Base-by-base conservation (phyloP, 805 yeast species). In the Ascoidea rubescens region DNA sequence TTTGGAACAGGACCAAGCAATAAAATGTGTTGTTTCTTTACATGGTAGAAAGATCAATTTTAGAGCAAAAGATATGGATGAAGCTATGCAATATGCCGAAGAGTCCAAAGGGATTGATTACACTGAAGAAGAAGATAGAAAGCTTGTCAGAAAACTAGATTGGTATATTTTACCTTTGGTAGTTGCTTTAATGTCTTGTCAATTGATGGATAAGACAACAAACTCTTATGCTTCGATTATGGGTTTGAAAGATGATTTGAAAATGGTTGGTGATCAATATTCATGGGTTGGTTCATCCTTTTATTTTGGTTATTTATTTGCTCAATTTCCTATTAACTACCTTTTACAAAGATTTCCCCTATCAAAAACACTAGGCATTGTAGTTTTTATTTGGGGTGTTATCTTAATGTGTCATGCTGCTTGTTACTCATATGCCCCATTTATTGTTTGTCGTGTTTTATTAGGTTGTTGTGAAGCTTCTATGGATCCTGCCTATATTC, bases 401-500 rank as follows among this genome's bases (percentile, higher is more conserved):
- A 58, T 68, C 33, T 53, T 69, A 50, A 50, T 60, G 52, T 64
- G 65, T 54, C 65, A 64, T 55, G 72, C 74, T 4, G 60, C 68
- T 47, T 56, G 59, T 51, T 60, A 68, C 17, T 63, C 62, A 17
- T 75, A 70, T 60, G 71, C 74, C 5, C 68, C 74, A 4, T 68
- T 76, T 45, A 67, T 76, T 67, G 66, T 72, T 4, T 61, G 71
- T 1, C 63, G 84, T 46, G 64, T 71, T 6, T 62, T 79, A 10
- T 63, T 78, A 4, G 84, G 84, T 6, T 60, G 70, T 30, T 68
- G 75, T 45, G 84, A 79, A 56, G 60, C 74, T 61, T 71, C 56
- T 51, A 62, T 63, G 47, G 62, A 69, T 1, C 63, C 65, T 6
- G 60, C 58, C 28, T 58, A 56, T 47, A 56, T 59, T 12, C 52